Percentiles rank a stretch among this genome's conserved stretches.
These are phyloP conservation scores for Thelonectria blattea DNA, from an alignment of 2,329 filamentous ascomycete genomes.

Conservation along the genomic window DNA sequence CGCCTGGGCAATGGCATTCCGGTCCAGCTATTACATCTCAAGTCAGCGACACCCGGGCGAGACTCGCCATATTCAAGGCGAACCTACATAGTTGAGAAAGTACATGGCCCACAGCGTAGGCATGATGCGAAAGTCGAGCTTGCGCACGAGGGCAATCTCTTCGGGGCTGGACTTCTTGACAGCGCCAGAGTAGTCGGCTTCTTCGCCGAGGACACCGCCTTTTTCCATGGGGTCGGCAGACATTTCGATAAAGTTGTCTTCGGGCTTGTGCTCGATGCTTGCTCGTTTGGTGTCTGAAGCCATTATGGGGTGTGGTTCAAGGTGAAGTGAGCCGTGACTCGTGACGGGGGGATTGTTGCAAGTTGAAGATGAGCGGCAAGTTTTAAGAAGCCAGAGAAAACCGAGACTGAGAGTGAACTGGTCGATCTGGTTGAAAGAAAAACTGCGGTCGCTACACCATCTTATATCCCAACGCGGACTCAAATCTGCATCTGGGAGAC, in stretches of 20 bases:
- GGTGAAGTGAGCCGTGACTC: neutral
- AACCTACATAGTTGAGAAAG: conserved; percentile 46
- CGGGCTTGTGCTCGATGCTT: conserved; percentile 36
- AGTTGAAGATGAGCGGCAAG: too few relatives aligned
- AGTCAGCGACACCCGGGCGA: neutral
- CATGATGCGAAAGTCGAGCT: conserved; percentile 47
- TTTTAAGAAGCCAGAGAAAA: too few relatives aligned
- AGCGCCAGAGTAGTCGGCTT: conserved; percentile 44
- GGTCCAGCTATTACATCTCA: conserved; percentile 45
- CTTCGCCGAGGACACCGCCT: conserved; percentile 28
- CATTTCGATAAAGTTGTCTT: conserved; percentile 35
- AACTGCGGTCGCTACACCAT: neutral
- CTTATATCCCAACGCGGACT: conserved; percentile 11
- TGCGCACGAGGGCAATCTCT: conserved; percentile 46
- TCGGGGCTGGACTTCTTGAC: conserved; percentile 41
- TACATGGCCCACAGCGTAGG: conserved; percentile 48
- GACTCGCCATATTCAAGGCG: rapidly evolving
- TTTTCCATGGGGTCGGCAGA: conserved; percentile 31
- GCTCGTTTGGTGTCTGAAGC: conserved; percentile 21
- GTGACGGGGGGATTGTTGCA: neutral
- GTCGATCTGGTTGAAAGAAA: too few relatives aligned
- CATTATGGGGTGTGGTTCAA: conserved; percentile 15
- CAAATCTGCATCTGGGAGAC: neutral
- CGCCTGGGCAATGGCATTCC: conserved; percentile 64
- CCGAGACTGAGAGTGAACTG: too few relatives aligned